phyloP scores from a whole-genome alignment of 164 flowering plant genomes.

The Kingdonia uniflora region DNA sequence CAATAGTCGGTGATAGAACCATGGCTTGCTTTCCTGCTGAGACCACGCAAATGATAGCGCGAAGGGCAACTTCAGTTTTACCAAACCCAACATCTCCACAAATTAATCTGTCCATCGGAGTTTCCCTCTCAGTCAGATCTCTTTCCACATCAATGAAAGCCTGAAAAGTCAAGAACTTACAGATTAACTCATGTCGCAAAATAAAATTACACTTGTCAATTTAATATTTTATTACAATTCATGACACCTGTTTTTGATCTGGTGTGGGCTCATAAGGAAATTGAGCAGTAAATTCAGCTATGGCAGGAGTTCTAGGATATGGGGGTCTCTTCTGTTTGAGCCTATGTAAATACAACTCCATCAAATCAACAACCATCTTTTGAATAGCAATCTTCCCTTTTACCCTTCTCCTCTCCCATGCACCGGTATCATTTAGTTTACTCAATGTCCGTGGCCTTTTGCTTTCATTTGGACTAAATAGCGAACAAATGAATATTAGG shows the following conservation, averaged over 20 bases:
- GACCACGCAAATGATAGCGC: constrained; percentile 85
- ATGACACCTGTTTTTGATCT: constrained; percentile 72
- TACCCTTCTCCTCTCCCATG: constrained; percentile 85
- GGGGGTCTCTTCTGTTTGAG: constrained; percentile 79
- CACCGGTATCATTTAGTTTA: constrained; percentile 69
- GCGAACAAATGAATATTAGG: no score
- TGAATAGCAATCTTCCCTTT: constrained; percentile 93
- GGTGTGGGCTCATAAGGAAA: constrained; percentile 90
- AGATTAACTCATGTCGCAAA: no score
- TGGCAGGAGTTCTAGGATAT: constrained; percentile 49
- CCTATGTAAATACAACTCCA: constrained; percentile 91
- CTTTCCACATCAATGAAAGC: constrained; percentile 88
- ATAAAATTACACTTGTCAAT: no score
- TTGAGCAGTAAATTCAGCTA: constrained; percentile 54
- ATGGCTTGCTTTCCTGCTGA: constrained; percentile 93
- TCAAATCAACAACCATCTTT: constrained; percentile 95
- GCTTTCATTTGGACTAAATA: constrained; percentile 75
- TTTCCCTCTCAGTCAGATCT: constrained; percentile 88
- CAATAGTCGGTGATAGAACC: constrained; percentile 98
- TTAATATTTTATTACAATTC: no score
- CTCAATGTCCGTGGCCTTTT: constrained; percentile 70
- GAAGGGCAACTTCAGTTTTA: constrained; percentile 95
- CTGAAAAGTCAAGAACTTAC: no score
- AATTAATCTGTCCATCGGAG: constrained; percentile 96
- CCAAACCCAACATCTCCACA: constrained; percentile 99